Conservation (phyloP, 2,329 filamentous ascomycete genomes). For the Alternaria sp. region DNA sequence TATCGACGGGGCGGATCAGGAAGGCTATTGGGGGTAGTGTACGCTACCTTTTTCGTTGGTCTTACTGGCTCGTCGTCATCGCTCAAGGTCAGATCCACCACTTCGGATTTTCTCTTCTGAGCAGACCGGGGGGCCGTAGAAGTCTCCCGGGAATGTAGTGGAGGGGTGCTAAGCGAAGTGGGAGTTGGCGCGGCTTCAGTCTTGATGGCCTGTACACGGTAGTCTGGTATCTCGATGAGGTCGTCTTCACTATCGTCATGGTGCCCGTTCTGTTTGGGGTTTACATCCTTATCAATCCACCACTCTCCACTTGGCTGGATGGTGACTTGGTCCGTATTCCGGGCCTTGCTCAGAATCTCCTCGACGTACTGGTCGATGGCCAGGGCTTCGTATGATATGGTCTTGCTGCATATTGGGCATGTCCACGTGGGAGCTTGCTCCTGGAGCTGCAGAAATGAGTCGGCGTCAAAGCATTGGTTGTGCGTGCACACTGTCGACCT, state of each 20-base stretch:
- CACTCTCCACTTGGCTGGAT: slow-evolving; percentile 89
- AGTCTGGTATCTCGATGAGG: slow-evolving; percentile 56
- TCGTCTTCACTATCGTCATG: slow-evolving; percentile 57
- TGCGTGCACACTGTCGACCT: slow-evolving; percentile 83
- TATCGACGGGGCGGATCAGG: slow-evolving; percentile 45
- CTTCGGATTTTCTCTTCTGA: slow-evolving; percentile 57
- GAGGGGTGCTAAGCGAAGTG: slow-evolving; percentile 54
- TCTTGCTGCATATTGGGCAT: slow-evolving; percentile 92
- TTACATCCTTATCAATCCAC: slow-evolving; percentile 60
- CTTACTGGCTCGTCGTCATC: slow-evolving; percentile 57
- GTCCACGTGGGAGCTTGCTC: slow-evolving; percentile 96
- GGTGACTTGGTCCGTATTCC: slow-evolving; percentile 80
- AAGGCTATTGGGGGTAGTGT: slow-evolving; percentile 50
- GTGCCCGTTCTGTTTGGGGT: slow-evolving; percentile 49
- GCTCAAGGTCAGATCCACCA: slow-evolving; percentile 60
- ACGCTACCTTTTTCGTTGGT: slow-evolving; percentile 54
- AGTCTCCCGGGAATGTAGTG: slow-evolving; percentile 57
- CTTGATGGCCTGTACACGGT: slow-evolving; percentile 53
- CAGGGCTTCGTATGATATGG: slow-evolving; percentile 79
- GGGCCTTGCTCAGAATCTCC: slow-evolving; percentile 81
- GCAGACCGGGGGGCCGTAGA: slow-evolving; percentile 47
- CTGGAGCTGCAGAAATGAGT: slow-evolving; percentile 89
- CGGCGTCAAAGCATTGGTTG: slow-evolving; percentile 93
- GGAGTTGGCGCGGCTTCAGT: slow-evolving; percentile 50
- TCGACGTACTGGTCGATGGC: slow-evolving; percentile 93